Percentiles rank a stretch among this genome's conserved stretches.
These are phyloP conservation scores for Beauveria australis DNA, from an alignment of 2,329 filamentous ascomycete species.

Conservation along the genomic window DNA sequence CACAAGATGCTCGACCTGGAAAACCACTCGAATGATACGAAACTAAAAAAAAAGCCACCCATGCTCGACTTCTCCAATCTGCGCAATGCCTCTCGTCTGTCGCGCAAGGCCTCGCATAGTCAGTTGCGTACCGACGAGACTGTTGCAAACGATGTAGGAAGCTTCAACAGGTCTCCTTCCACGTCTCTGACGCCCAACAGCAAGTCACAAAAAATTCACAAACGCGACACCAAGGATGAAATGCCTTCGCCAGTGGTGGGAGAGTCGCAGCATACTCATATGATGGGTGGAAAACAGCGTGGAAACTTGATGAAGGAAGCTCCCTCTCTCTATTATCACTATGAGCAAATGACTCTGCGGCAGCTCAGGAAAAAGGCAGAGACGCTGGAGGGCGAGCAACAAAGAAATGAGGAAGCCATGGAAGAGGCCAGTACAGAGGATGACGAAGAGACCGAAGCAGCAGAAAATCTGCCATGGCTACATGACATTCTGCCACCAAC, in stretches of 20 bases:
- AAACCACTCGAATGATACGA: slow-evolving; percentile 17
- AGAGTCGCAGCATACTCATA: slow-evolving; percentile 17
- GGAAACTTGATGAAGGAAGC: slow-evolving; percentile 30
- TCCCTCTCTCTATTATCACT: slow-evolving; percentile 48
- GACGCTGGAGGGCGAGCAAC: slow-evolving; percentile 13
- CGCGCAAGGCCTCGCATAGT: slow-evolving; percentile 20
- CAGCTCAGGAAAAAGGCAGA: slow-evolving; percentile 27
- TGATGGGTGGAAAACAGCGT: slow-evolving; percentile 18
- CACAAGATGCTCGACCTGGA: slow-evolving; percentile 39
- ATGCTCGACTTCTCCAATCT: slow-evolving; percentile 42
- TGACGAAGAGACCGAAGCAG: slow-evolving; percentile 10
- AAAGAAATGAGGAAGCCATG: slow-evolving; percentile 12
- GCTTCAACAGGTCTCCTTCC: slow-evolving; percentile 34
- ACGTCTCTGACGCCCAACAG: slow-evolving; percentile 27
- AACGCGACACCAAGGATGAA: slow-evolving; percentile 30
- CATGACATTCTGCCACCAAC: background rate
- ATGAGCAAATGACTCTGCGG: slow-evolving; percentile 47
- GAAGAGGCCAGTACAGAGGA: background rate
- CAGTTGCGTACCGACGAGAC: slow-evolving; percentile 24
- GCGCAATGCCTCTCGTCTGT: slow-evolving; percentile 25
- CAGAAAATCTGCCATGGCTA: slow-evolving; percentile 8
- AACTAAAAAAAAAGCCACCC: slow-evolving; percentile 35
- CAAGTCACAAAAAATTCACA: slow-evolving; percentile 23
- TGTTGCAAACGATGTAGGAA: slow-evolving; percentile 27
- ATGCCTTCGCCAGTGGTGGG: slow-evolving; percentile 18